Evolutionary conservation across 768 basidiomycete species (phyloP), one percentile per base, ranked within the genome.

Genomic region (Phylloporus sp.): DNA sequence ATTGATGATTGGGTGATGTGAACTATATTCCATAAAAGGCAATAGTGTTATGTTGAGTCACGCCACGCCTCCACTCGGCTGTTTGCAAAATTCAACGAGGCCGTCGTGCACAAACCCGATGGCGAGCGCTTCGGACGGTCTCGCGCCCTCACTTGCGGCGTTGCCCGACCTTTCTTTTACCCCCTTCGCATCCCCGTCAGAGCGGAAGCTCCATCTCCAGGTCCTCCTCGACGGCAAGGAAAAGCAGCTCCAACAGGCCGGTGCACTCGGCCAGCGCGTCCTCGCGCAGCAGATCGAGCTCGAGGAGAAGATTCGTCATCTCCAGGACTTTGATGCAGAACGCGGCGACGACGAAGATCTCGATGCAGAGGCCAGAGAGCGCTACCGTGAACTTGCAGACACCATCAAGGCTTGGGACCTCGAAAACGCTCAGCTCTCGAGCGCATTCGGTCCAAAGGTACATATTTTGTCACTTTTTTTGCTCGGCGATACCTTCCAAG

Each of bases 251-350:
- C 85, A 91, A 57, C 88, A 91, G 57, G 91, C 92, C 5, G 94
- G 91, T 32, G 87, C 85, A 49, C 84, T 98, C 65, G 95, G 95
- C 46, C 93, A 97, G 72, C 88, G 91, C 68, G 84, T 98, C 61
- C 84, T 97, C 55, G 81, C 84, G 18, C 95, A 98, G 75, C 92
- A 92, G 71, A 86, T 91, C 73, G 91, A 95, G 65, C 81, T 97
- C 55, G 91, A 97, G 70, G 85, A 87, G 64, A 81, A 91, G 46
- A 91, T 97, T 53, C 77, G 81, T 39, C 86, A 88, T 63, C 76
- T 95, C 47, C 86, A 91, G 60, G 86, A 87, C 31, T 65, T 81
- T 15, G 85, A 85, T 47, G 77, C 72, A 18, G 85, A 84, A 53
- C 84, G 80, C 57, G 74, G 72, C 4, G 85, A 82, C 54, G 82